A percentile compares a stretch with the other conserved stretches of the same genome.
These are phyloP conservation scores for Polytrichum formosum DNA, from an alignment of 225 moss, liverwort and hornwort genomes.

Conservation along the genomic window DNA sequence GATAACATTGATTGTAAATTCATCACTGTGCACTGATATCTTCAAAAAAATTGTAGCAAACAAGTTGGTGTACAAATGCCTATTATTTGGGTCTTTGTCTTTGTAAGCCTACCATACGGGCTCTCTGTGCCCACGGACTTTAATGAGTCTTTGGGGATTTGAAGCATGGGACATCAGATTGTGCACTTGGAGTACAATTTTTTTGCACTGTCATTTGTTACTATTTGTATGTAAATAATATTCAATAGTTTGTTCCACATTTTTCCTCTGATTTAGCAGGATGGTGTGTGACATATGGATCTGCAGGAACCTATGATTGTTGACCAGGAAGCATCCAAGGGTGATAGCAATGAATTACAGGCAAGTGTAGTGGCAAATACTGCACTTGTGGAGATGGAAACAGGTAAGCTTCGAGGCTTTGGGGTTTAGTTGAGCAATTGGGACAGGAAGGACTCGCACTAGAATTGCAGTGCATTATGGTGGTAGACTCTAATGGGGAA, in stretches of 20 bases:
- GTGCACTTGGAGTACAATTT: background rate
- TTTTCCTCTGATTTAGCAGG: background rate
- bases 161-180: too few species aligned
- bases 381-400: constrained; percentile 20
- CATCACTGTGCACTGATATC: background rate
- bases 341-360: constrained; percentile 6
- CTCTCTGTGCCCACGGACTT: too few species aligned
- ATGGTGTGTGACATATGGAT: background rate
- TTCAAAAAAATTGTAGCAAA: background rate
- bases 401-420: constrained; percentile 4
- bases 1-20: constrained; percentile 1
- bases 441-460: constrained; percentile 5
- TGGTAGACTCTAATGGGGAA: constrained; percentile 11
- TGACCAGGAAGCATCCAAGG: constrained; percentile 22
- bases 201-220: background rate
- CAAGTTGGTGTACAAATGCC: background rate
- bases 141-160: too few species aligned
- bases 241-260: background rate
- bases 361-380: constrained; percentile 11
- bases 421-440: background rate
- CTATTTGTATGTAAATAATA: background rate
- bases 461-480: background rate
- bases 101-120: too few species aligned
- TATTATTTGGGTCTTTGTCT: too few species aligned
- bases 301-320: constrained; percentile 22